phyloP scores from a whole-genome alignment of 495 filamentous ascomycete species.

The Halenospora varia region DNA sequence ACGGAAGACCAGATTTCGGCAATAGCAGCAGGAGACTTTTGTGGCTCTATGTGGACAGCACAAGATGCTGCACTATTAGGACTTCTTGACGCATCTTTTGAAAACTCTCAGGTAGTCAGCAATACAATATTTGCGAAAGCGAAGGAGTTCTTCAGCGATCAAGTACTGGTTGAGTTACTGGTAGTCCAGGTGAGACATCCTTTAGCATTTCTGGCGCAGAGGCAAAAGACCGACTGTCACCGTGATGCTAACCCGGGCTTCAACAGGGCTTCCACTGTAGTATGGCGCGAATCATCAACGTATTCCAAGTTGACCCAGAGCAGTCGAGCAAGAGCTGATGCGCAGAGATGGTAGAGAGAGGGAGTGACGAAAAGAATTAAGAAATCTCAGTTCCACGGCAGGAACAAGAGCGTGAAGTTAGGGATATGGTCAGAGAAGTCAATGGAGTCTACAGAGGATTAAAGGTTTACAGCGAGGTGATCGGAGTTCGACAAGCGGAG shows the following conservation, averaged over 20 bases:
- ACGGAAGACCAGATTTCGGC: conserved; percentile 12
- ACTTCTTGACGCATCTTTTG: conserved; percentile 17
- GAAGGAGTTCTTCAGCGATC: conserved; percentile 16
- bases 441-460: too few relatives aligned
- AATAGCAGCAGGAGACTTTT: conserved; percentile 8
- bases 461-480: too few relatives aligned
- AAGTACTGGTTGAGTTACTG: conserved; percentile 18
- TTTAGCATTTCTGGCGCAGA: too few relatives aligned
- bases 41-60: conserved; percentile 6
- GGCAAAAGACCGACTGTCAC: neutral
- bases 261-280: neutral
- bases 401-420: too few relatives aligned
- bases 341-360: too few relatives aligned
- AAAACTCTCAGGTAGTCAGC: conserved; percentile 12
- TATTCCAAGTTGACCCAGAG: neutral
- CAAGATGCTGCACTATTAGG: conserved; percentile 12
- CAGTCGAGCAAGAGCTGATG: neutral
- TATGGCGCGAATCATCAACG: neutral
- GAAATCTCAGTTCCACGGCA: too few relatives aligned
- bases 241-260: neutral
- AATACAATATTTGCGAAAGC: conserved; percentile 14
- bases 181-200: conserved; percentile 19
- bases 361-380: too few relatives aligned
- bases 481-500: too few relatives aligned
- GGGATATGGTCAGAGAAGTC: too few relatives aligned